Base-by-base conservation (phyloP, 2,329 filamentous ascomycete genomes). In the Aureobasidium sp. region DNA sequence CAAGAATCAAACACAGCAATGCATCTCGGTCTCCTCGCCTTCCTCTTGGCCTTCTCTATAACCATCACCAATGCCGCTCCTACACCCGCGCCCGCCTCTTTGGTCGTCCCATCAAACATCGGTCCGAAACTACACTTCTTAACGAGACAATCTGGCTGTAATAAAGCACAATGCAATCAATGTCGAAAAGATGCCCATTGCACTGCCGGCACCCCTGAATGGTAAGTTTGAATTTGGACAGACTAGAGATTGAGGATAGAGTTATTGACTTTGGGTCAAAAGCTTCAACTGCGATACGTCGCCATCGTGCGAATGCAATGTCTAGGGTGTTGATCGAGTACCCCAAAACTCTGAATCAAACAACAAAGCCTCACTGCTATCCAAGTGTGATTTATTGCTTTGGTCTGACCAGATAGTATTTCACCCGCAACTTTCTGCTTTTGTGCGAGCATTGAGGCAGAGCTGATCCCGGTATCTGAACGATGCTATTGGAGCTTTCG, bases 251-350 rank as follows among this genome's bases (percentile, higher is more conserved):
- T n/a, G 30, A 48, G n/a, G 6, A 5, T 21, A n/a, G n/a, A n/a
- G 12, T 4, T 24, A 25, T 8, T 24, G 14, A 12, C 27, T 8
- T n/a, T 7, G 35, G 2, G 4, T 11, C 6, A 14, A 14, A 5
- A 27, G 48, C n/a, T 51, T 51, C 6, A 10, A 6, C 4, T 53
- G 50, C 29, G 39, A 45, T 45, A 53, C 50, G 4, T 45, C 39
- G 5, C 50, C 50, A 12, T 29, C 30, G 6, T 37, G 30, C n/a
- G 39, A 53, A 21, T 53, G 50, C 25, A 21, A 8, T 21, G 27
- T 41, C 7, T 41, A 17, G 21, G 12, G 1, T 1, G 16, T 21
- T n/a, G n/a, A 12, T n/a, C 4, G 6, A 4, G 7, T 1, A 40
- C 5, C 22, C 12, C 21, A 7, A 29, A 12, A n/a, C 6, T n/a